Conservation (phyloP, 768 basidiomycete species). For the Phlebiopsis gigantea region DNA sequence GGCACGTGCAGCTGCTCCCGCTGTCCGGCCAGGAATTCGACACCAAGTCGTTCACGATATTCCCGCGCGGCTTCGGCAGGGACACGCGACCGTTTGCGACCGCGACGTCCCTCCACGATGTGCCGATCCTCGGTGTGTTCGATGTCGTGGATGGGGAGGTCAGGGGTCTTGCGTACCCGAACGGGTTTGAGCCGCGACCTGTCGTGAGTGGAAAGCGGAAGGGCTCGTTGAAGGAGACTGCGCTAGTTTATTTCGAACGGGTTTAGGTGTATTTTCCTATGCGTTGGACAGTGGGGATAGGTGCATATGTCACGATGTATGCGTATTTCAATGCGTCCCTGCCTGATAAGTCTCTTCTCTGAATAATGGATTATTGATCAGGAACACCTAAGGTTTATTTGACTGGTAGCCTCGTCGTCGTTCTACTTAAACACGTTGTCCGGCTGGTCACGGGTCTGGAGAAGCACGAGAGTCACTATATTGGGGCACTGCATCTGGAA, state of each 20-base stretch:
- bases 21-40: not conserved
- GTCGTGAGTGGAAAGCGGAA: not conserved
- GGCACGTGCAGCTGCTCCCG: not conserved
- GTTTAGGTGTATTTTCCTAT: too few relatives aligned
- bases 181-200: not conserved
- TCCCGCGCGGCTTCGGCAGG: not conserved
- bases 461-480: too few relatives aligned
- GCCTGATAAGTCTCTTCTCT: too few relatives aligned
- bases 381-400: too few relatives aligned
- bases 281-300: too few relatives aligned
- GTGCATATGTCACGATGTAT: too few relatives aligned
- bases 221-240: not conserved
- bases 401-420: too few relatives aligned
- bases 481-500: too few relatives aligned
- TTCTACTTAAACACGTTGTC: too few relatives aligned
- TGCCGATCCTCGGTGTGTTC: not conserved
- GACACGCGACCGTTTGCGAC: not conserved
- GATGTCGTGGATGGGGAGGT: not conserved
- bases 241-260: not conserved
- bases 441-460: too few relatives aligned
- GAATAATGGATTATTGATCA: too few relatives aligned
- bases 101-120: not conserved
- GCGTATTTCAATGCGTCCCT: too few relatives aligned
- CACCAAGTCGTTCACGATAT: not conserved
- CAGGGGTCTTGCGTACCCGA: not conserved